A percentile compares a stretch with the other conserved stretches of the same genome.
These are phyloP conservation scores for Vicia faba DNA, from an alignment of 306 rosid genomes.

Conservation along the genomic window DNA sequence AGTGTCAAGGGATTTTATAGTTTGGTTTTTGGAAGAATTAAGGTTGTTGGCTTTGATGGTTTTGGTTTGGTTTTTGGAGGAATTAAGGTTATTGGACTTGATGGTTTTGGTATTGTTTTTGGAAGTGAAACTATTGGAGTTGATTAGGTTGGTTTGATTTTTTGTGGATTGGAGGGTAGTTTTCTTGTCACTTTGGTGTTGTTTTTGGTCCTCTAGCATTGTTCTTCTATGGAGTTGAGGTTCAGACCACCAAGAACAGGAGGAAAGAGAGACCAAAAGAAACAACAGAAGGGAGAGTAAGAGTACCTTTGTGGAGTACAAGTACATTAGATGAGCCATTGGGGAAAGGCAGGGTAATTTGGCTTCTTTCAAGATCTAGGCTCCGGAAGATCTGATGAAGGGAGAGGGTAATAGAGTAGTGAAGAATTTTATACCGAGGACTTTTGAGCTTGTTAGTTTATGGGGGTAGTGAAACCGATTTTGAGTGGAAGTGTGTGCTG, in stretches of 20 bases:
- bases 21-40: slow-evolving; percentile 38
- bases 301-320: slow-evolving; percentile 49
- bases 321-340: slow-evolving; percentile 59
- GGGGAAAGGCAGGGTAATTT: neutral
- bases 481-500: slow-evolving; percentile 47
- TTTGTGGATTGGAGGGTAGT: slow-evolving; percentile 31
- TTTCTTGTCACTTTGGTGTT: slow-evolving; percentile 52
- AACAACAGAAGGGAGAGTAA: slow-evolving; percentile 43
- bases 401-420: neutral
- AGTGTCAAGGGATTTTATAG: slow-evolving; percentile 28
- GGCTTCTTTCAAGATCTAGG: slow-evolving; percentile 34
- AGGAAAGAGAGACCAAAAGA: slow-evolving; percentile 40
- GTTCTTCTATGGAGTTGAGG: slow-evolving; percentile 49
- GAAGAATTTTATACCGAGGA: neutral
- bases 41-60: neutral
- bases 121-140: slow-evolving; percentile 11
- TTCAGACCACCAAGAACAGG: slow-evolving; percentile 43
- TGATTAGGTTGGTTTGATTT: slow-evolving; percentile 33
- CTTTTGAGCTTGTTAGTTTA: neutral
- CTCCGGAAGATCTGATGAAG: slow-evolving; percentile 30
- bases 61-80: slow-evolving; percentile 14
- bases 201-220: slow-evolving; percentile 38
- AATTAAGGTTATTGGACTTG: slow-evolving; percentile 27
- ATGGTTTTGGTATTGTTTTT: slow-evolving; percentile 41
- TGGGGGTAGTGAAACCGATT: neutral